phyloP scores from a whole-genome alignment of 768 basidiomycete species.

The Naganishia onofrii region DNA sequence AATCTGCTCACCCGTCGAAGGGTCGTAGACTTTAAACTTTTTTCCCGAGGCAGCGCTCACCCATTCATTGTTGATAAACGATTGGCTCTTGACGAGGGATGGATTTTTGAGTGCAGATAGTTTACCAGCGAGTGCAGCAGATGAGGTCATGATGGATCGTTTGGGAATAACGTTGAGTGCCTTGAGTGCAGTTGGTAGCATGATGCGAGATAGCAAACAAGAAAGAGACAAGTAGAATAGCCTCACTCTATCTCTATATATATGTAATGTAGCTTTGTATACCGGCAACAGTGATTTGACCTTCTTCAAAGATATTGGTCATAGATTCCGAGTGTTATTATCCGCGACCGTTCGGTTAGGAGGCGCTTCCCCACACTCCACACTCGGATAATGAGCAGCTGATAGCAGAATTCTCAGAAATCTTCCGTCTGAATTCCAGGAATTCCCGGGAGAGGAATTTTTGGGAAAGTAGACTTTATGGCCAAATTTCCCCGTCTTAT shows the following conservation, averaged over 20 bases:
- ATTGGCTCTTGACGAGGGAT: constrained; percentile 27
- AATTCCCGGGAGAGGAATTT: too few species aligned
- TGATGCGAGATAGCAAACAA: background rate
- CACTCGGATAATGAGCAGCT: too few species aligned
- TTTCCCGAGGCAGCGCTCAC: constrained; percentile 26
- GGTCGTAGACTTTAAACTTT: constrained; percentile 55
- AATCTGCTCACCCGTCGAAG: constrained; percentile 76
- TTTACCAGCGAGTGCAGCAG: constrained; percentile 2
- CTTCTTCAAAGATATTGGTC: too few species aligned
- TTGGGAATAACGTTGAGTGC: background rate
- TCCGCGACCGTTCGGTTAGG: too few species aligned
- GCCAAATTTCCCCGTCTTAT: too few species aligned
- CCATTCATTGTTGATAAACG: constrained; percentile 33
- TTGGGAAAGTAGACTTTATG: too few species aligned
- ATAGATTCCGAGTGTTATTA: too few species aligned
- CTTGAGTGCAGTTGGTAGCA: constrained; percentile 16
- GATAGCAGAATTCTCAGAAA: too few species aligned
- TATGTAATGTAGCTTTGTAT: background rate
- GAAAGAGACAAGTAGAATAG: background rate
- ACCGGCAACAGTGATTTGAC: too few species aligned
- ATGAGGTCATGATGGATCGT: constrained; percentile 21
- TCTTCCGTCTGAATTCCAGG: too few species aligned
- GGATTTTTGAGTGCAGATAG: constrained; percentile 26
- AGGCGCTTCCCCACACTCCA: too few species aligned
- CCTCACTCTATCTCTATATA: background rate